Percentiles rank a stretch among this genome's conserved stretches.
phyloP scores from a whole-genome alignment of 306 rosid species.

The Crotalaria pallida region DNA sequence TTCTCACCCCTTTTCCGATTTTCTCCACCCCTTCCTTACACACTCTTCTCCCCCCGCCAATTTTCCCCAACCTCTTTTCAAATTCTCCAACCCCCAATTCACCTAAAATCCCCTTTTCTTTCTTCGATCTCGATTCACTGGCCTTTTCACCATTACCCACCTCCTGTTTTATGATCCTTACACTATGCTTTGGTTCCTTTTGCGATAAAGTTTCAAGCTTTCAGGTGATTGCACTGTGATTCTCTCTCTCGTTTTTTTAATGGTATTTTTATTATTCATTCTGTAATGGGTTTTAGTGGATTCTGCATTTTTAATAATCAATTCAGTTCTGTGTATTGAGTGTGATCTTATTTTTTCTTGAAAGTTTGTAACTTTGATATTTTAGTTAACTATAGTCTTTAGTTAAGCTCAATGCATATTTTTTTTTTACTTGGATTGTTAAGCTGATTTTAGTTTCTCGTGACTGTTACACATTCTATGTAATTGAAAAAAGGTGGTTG shows the following conservation, averaged over 20 bases:
- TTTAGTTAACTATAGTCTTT: neutral
- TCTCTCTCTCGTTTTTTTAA: neutral
- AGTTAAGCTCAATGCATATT: neutral
- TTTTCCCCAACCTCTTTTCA: conserved; percentile 44
- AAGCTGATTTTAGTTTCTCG: neutral
- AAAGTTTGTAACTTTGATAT: neutral
- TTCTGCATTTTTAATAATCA: neutral
- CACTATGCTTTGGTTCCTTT: neutral
- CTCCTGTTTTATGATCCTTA: conserved; percentile 2
- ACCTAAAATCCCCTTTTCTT: conserved; percentile 14
- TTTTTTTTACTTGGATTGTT: neutral
- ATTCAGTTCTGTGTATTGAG: neutral
- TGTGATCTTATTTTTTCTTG: conserved; percentile 4
- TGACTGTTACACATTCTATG: conserved; percentile 4
- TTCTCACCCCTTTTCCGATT: conserved; percentile 55
- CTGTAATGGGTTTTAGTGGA: neutral
- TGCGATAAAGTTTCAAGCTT: neutral
- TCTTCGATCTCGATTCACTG: conserved; percentile 22
- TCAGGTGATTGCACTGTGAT: conserved; percentile 10
- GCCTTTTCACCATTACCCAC: neutral
- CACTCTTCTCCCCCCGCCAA: conserved; percentile 91
- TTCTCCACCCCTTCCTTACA: conserved; percentile 64
- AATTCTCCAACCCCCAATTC: conserved; percentile 20
- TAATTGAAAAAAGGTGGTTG: neutral
- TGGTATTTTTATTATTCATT: neutral